phyloP scores from a whole-genome alignment of 148 eudicot genomes.

The Rhododendron mucronatum region DNA sequence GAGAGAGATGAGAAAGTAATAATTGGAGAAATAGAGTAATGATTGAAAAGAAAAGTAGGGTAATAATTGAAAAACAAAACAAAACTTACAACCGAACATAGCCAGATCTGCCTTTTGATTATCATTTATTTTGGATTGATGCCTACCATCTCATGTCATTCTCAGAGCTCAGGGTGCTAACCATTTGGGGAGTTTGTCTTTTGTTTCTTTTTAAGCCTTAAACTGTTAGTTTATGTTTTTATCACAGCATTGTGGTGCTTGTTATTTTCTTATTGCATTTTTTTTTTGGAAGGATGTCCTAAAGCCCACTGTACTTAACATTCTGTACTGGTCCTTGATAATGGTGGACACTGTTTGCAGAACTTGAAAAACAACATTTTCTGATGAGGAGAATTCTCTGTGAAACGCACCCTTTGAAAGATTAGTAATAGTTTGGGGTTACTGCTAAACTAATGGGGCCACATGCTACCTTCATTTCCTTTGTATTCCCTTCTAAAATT shows the following conservation, averaged over 20 bases:
- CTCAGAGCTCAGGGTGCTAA: background rate
- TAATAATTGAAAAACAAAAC: too few relatives aligned
- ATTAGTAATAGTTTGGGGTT: background rate
- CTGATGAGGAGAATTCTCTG: background rate
- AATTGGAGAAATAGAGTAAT: too few relatives aligned
- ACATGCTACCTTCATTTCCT: background rate
- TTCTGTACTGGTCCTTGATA: background rate
- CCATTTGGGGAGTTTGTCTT: background rate
- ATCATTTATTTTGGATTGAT: background rate
- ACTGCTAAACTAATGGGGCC: background rate
- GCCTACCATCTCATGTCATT: background rate
- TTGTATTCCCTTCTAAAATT: background rate
- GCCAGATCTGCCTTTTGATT: background rate
- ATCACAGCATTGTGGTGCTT: background rate
- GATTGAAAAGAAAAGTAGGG: too few relatives aligned
- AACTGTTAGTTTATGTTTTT: background rate
- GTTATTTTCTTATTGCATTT: too few relatives aligned
- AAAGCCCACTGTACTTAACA: background rate
- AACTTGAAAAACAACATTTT: background rate
- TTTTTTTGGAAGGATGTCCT: too few relatives aligned
- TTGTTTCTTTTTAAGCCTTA: background rate
- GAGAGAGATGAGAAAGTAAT: too few relatives aligned
- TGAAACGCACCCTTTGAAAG: too few relatives aligned
- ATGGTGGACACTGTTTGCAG: background rate
- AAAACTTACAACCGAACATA: too few relatives aligned